Conservation (phyloP, 805 yeast species). For the Starmera caribaea region DNA sequence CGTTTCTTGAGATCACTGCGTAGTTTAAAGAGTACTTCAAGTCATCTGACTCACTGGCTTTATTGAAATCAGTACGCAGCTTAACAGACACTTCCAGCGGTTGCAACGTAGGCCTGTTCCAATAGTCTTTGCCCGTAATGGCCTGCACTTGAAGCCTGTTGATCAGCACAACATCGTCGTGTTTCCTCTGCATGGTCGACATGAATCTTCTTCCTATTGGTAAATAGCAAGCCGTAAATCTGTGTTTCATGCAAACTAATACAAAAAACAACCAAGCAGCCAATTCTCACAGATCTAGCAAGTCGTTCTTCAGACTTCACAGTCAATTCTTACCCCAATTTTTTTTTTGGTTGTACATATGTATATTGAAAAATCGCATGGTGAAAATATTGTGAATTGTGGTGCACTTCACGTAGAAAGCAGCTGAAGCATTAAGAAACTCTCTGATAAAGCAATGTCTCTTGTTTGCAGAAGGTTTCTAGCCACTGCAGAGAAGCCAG, state of each 20-base stretch:
- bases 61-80: constrained; percentile 55
- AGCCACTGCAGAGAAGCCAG: constrained; percentile 8
- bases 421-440: no score
- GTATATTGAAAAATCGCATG: background rate
- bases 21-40: constrained; percentile 77
- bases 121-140: constrained; percentile 63
- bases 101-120: constrained; percentile 61
- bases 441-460: constrained; percentile 6
- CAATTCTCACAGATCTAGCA: background rate
- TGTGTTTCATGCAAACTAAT: background rate
- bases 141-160: constrained; percentile 52
- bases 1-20: constrained; percentile 66
- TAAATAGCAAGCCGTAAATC: background rate
- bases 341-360: no score
- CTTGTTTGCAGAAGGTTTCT: constrained; percentile 14
- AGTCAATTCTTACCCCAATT: no score
- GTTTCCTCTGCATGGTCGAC: background rate
- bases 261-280: no score
- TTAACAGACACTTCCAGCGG: constrained; percentile 52
- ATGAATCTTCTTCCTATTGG: background rate
- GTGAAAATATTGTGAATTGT: background rate
- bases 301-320: no score
- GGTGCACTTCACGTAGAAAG: background rate
- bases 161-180: constrained; percentile 30
- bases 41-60: constrained; percentile 77